Evolutionary conservation across 768 basidiomycete genomes (phyloP).

Genomic region (Melanogaster broomeanus): DNA sequence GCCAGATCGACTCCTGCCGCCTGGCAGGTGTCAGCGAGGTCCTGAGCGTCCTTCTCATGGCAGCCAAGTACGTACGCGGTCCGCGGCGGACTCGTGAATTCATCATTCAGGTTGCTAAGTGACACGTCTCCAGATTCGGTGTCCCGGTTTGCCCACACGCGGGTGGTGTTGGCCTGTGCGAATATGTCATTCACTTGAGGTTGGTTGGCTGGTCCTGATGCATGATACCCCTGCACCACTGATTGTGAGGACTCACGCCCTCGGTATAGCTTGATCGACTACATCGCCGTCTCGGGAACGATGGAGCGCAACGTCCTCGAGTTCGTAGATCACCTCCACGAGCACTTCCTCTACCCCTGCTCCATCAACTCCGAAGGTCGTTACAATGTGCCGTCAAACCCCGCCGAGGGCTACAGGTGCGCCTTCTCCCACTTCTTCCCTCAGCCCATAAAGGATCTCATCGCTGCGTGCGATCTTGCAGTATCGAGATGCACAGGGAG

Average conservation of each 20-base stretch:
- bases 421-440: not conserved
- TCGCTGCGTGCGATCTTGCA: conserved; percentile 26
- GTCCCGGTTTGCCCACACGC: conserved; percentile 95
- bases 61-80: conserved; percentile 65
- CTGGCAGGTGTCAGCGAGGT: conserved; percentile 95
- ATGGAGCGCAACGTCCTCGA: conserved; percentile 96
- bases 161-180: conserved; percentile 93
- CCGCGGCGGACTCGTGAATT: not conserved
- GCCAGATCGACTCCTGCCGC: conserved; percentile 93
- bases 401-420: conserved; percentile 69
- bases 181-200: conserved; percentile 90
- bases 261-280: conserved; percentile 78
- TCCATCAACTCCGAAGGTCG: conserved; percentile 83
- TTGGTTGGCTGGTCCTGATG: conserved; percentile 21
- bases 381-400: conserved; percentile 82
- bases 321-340: conserved; percentile 89
- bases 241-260: conserved; percentile 3
- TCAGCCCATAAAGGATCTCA: not conserved
- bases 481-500: conserved; percentile 84
- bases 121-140: conserved; percentile 59
- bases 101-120: not conserved
- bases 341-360: conserved; percentile 88
- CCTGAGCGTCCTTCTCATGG: conserved; percentile 89
- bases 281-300: conserved; percentile 85
- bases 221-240: too few species aligned